These are phyloP conservation scores for Gaultheria prostrata DNA, from an alignment of 148 eudicot species.

Conservation along the genomic window DNA sequence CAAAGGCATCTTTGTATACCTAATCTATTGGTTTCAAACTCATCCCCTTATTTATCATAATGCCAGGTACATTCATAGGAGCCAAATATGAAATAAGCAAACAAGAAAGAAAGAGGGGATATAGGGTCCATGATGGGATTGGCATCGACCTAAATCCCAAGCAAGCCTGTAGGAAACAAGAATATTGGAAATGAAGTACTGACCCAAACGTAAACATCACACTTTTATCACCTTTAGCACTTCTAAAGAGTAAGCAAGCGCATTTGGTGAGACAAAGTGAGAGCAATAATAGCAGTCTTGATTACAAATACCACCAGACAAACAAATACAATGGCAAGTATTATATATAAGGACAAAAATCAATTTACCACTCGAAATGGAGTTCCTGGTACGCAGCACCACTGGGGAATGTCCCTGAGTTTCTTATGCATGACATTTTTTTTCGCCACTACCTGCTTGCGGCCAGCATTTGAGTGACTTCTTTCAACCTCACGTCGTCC, in stretches of 20 bases:
- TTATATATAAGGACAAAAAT: not conserved
- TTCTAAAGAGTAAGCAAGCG: not conserved
- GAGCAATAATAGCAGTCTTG: not conserved
- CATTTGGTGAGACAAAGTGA: not conserved
- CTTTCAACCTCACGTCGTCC: slow-evolving; percentile 25
- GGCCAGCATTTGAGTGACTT: slow-evolving; percentile 29
- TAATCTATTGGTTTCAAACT: not conserved
- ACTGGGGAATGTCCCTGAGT: slow-evolving; percentile 49
- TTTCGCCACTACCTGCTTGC: slow-evolving; percentile 22
- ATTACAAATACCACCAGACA: slow-evolving; percentile 5
- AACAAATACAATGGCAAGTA: not conserved
- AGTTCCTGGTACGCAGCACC: slow-evolving; percentile 86
- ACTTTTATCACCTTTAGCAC: not conserved
- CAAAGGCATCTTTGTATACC: not conserved
- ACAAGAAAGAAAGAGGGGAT: not conserved
- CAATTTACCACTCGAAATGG: slow-evolving; percentile 84
- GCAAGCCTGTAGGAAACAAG: not conserved
- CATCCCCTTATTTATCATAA: not conserved
- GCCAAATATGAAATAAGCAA: slow-evolving; percentile 4
- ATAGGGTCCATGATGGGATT: not conserved
- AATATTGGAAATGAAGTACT: not conserved
- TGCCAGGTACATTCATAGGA: not conserved
- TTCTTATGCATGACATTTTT: slow-evolving; percentile 27
- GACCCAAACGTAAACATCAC: not conserved
- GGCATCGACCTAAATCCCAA: not conserved